Conservation (phyloP, 2,329 filamentous ascomycete genomes). For the Cucurbitaria berberidis region DNA sequence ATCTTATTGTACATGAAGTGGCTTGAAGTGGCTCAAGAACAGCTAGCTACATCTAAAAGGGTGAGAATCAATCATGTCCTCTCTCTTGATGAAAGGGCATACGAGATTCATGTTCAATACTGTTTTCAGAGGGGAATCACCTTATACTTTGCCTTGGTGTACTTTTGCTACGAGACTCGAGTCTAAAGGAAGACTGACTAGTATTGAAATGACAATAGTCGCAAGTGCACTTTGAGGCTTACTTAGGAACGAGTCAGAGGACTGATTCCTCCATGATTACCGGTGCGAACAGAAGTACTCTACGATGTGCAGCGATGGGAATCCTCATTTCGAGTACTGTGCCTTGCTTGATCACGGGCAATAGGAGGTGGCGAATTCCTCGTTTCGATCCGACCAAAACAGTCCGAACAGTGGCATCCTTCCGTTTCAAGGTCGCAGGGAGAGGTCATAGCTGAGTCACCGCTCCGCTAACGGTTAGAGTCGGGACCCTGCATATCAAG, state of each 20-base stretch:
- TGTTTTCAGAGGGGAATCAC: not conserved
- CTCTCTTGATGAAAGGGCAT: too few relatives aligned
- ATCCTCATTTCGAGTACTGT: not conserved
- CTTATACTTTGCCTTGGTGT: not conserved
- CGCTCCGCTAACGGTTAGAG: conserved; percentile 11
- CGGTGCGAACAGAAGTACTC: not conserved
- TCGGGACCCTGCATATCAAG: conserved; percentile 21
- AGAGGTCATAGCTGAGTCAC: conserved; percentile 4
- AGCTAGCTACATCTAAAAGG: too few relatives aligned
- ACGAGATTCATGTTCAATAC: too few relatives aligned
- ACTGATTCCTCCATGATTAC: not conserved
- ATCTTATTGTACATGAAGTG: too few relatives aligned
- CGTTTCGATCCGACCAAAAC: conserved; percentile 4
- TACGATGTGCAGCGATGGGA: not conserved
- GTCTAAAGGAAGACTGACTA: not conserved
- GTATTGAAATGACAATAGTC: too few relatives aligned
- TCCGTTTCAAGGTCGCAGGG: conserved; percentile 4
- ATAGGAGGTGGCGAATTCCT: conserved; percentile 8
- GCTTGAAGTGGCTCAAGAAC: too few relatives aligned
- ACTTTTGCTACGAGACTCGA: not conserved
- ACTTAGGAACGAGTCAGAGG: too few relatives aligned
- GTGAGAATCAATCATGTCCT: too few relatives aligned
- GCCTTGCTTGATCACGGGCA: not conserved
- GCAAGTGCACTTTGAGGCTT: not conserved
- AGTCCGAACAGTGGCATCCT: conserved; percentile 3